Evolutionary conservation across 345 rosid species (phyloP).

Genomic region (Hibiscus trionum): DNA sequence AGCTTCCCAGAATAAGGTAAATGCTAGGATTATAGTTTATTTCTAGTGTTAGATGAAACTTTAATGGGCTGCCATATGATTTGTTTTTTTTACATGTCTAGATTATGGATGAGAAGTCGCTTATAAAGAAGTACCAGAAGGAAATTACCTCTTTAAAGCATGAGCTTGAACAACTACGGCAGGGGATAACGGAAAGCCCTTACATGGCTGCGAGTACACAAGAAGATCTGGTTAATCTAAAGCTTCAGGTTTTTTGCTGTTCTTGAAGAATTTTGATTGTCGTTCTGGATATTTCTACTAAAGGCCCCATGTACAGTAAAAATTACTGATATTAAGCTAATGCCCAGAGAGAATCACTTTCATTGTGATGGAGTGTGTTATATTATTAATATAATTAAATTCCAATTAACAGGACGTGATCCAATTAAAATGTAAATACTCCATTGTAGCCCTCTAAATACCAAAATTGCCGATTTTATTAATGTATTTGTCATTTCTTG

Average conservation of each 20-base stretch:
- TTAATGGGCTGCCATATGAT: slow-evolving; percentile 2
- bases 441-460: slow-evolving; percentile 23
- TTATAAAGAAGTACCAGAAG: slow-evolving; percentile 66
- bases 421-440: slow-evolving; percentile 14
- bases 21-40: not conserved
- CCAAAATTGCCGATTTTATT: not conserved
- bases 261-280: not conserved
- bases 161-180: slow-evolving; percentile 59
- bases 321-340: not conserved
- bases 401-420: too few species aligned
- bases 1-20: slow-evolving; percentile 63
- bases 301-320: not conserved
- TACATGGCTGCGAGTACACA: slow-evolving; percentile 32
- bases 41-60: not conserved
- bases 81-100: slow-evolving; percentile 10
- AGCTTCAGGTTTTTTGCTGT: slow-evolving; percentile 52
- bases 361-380: not conserved
- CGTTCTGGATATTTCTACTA: not conserved
- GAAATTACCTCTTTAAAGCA: slow-evolving; percentile 56
- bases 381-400: not conserved
- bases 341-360: not conserved
- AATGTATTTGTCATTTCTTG: not conserved
- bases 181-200: slow-evolving; percentile 40
- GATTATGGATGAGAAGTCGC: slow-evolving; percentile 79
- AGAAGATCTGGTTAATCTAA: slow-evolving; percentile 56